A percentile compares a stretch with the other conserved stretches of the same genome.
Conservation (phyloP, 2,329 filamentous ascomycete species). For the Stylonectria norvegica region DNA sequence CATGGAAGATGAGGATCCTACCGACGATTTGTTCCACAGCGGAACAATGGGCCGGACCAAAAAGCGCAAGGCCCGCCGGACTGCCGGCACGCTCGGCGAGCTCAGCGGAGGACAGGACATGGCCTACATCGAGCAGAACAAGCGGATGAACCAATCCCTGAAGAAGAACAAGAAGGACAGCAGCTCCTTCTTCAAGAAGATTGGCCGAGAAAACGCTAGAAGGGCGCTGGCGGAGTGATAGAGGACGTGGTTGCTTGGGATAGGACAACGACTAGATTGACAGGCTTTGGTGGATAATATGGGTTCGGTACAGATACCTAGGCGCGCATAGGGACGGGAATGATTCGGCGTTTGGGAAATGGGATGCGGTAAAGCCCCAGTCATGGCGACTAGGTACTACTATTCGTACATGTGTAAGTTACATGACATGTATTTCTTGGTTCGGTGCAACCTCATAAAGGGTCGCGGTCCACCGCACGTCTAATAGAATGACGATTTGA, state of each 20-base stretch:
- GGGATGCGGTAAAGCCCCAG: too few relatives aligned
- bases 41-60: slow-evolving; percentile 45
- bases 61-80: slow-evolving; percentile 66
- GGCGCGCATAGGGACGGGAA: slow-evolving; percentile 16
- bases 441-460: too few relatives aligned
- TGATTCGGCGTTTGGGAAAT: slow-evolving; percentile 25
- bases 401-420: too few relatives aligned
- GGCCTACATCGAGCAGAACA: slow-evolving; percentile 89
- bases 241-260: slow-evolving; percentile 2
- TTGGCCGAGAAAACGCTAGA: slow-evolving; percentile 39
- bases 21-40: slow-evolving; percentile 40
- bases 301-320: slow-evolving; percentile 2
- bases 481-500: too few relatives aligned
- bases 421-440: too few relatives aligned
- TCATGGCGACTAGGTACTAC: too few relatives aligned
- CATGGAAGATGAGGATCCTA: slow-evolving; percentile 66
- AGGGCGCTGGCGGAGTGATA: slow-evolving; percentile 32
- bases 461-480: too few relatives aligned
- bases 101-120: slow-evolving; percentile 91
- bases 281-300: slow-evolving; percentile 3
- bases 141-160: slow-evolving; percentile 55
- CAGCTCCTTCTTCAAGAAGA: slow-evolving; percentile 41
- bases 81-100: slow-evolving; percentile 80
- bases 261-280: slow-evolving; percentile 7
- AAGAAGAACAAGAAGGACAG: slow-evolving; percentile 41